Percentiles rank a stretch among this genome's conserved stretches.
Conservation (phyloP, 164 flowering plant genomes). For the Berberis vulgaris region DNA sequence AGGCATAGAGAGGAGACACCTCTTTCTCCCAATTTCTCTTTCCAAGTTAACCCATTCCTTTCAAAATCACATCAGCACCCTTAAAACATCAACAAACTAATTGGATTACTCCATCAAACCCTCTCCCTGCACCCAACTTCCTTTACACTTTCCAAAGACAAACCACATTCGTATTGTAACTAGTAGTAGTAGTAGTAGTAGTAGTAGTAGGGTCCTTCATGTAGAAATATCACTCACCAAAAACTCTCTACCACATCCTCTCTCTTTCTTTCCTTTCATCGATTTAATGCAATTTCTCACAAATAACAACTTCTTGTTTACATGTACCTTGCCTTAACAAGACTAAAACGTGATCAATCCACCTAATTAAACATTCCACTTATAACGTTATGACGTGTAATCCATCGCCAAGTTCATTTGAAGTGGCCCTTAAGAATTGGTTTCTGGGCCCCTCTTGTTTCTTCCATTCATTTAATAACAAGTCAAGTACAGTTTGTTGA, state of each 20-base stretch:
- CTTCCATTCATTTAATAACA: background rate
- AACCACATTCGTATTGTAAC: background rate
- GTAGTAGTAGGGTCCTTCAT: background rate
- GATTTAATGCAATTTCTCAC: background rate
- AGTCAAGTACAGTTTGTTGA: slow-evolving; percentile 20
- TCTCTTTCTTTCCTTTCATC: too few relatives aligned
- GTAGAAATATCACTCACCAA: background rate
- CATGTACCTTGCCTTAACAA: background rate
- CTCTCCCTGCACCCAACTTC: background rate
- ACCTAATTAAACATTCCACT: background rate
- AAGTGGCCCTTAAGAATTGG: slow-evolving; percentile 24
- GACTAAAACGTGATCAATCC: background rate
- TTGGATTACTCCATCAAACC: slow-evolving; percentile 16
- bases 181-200: background rate
- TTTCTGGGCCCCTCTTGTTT: slow-evolving; percentile 1
- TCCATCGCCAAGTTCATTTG: slow-evolving; percentile 15
- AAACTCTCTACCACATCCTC: background rate
- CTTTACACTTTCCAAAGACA: background rate
- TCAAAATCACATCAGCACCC: too few relatives aligned
- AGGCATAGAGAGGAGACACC: too few relatives aligned
- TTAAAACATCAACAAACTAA: slow-evolving; percentile 23
- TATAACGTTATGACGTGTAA: slow-evolving; percentile 19
- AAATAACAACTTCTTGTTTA: background rate
- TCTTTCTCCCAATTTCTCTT: too few relatives aligned
- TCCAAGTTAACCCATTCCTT: too few relatives aligned